Base-by-base conservation (phyloP, 305 asterid species). In the Striga hermonthica region DNA sequence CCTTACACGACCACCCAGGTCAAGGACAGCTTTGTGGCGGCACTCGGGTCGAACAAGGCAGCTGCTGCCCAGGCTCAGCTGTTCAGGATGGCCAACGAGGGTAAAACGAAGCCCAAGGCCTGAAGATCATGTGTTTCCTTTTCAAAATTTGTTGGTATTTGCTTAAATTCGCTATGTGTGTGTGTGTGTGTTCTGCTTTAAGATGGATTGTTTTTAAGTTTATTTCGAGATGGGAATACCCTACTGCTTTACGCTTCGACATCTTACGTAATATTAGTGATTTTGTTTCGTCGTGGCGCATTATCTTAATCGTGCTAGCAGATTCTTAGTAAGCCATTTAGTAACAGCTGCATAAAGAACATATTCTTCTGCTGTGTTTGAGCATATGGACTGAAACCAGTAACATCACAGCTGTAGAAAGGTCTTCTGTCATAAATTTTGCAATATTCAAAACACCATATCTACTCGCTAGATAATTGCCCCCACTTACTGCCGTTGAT, bases 1-100 rank as follows among this genome's bases (percentile, higher is more conserved):
- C 85, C 91, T 39, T 89, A 81, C 89, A 74, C 89, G 2, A 76
- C 86, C 15, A 36, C 60, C 4, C 96, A 89, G 62, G 95, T 91
- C 14, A 80, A 82, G 74, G 79, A 83, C 31, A 69, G 80, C 54
- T 91, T 91, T 15, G 73, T 74, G 1, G 60, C 85, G 5, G 84
- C 90, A 6, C 83, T 91, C 11, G 52, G 77, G 68, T 86, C 98
- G 1, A 70, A 84, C 85, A 75, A 75, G 57, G 90, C 86, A 10
- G 98, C 96, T 2, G 81, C 81, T 34, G 66, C 81, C 75, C 98
- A 89, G 75, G 98, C 95, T 3, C 72, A 61, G 61, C 73, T 89
- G 62, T 91, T 91, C 82, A 83, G 80, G 79, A 73, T 69, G 8
- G 98, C 96, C 4, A 91, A 91, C 10, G 86, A 84, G 75, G 94